Evolutionary conservation across 108 stramenopile genomes (phyloP), one percentile per base, ranked within the genome.

Genomic region (Cyclotella cryptica): DNA sequence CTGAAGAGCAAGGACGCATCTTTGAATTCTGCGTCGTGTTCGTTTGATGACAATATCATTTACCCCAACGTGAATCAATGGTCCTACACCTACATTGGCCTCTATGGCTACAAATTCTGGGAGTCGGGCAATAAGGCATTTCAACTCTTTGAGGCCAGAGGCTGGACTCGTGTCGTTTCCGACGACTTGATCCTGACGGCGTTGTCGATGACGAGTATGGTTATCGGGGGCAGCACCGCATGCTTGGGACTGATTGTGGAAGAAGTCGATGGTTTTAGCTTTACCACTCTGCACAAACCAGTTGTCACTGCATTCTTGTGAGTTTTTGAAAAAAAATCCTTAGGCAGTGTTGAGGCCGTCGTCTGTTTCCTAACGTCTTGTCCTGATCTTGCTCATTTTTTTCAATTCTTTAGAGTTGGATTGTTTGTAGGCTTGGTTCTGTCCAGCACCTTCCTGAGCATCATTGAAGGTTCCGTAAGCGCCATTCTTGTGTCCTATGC

Each of bases 401-500:
- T n/a, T 76, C 28, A 55, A 1, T 29, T 45, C 0, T 55, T 29
- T 28, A 80, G 86, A 44, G 66, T 91, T 64, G 89, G 93, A 10
- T 78, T 91, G 55, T 41, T 93, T 44, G 70, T 90, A 35, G 96
- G 93, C 11, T 54, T 81, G 17, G 55, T 81, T 43, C 71, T 93
- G 12, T 81, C 89, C 30, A 63, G 69, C 9, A 70, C 89, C 42
- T 86, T 93, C 77, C 70, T 88, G 60, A 85, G 80, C 71, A 90
- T 93, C 17, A 60, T 97, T 22, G 75, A 87, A 71, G 88, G 89
- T 24, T 90, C 91, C 13, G 89, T 93, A n/a, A 90, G 87, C 65
- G 92, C 93, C 26, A 85, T 94, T 53, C 85, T 93, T 72, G 92
- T 95, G 29, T 92, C 89, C 77, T 96, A 87, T 63, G 96, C 93